phyloP scores from a whole-genome alignment of 140 eudicot species.

The Senecio squalidus region DNA sequence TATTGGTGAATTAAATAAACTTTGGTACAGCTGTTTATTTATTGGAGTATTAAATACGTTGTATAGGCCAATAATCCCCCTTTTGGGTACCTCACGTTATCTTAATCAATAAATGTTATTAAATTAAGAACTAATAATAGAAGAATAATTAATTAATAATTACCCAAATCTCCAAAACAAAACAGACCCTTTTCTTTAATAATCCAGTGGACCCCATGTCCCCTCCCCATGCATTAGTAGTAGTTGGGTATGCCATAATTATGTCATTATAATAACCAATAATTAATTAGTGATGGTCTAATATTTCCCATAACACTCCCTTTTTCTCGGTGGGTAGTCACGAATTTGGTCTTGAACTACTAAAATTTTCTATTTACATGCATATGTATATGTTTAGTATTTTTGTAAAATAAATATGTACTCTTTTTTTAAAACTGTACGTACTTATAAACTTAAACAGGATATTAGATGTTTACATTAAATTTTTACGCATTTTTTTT shows the following conservation, averaged over 20 bases:
- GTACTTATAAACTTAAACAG: too few species aligned
- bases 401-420: too few species aligned
- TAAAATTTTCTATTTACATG: too few species aligned
- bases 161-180: conserved; percentile 14
- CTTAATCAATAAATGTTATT: conserved; percentile 2
- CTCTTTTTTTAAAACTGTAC: too few species aligned
- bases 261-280: conserved; percentile 10
- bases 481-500: too few species aligned
- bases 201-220: conserved; percentile 20
- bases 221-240: conserved; percentile 28
- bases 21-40: background rate
- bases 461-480: too few species aligned
- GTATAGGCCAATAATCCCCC: background rate
- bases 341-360: too few species aligned
- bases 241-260: conserved; percentile 26
- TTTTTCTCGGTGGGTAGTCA: too few species aligned
- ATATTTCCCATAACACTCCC: conserved; percentile 23
- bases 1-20: too few species aligned
- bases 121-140: conserved; percentile 7
- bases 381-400: too few species aligned
- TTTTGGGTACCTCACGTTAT: conserved; percentile 5
- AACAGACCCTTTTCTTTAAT: conserved; percentile 15
- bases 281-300: conserved; percentile 21
- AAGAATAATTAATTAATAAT: conserved; percentile 14
- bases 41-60: background rate